Base-by-base conservation (phyloP, 805 yeast species). In the Yarrowia yakushimensis region DNA sequence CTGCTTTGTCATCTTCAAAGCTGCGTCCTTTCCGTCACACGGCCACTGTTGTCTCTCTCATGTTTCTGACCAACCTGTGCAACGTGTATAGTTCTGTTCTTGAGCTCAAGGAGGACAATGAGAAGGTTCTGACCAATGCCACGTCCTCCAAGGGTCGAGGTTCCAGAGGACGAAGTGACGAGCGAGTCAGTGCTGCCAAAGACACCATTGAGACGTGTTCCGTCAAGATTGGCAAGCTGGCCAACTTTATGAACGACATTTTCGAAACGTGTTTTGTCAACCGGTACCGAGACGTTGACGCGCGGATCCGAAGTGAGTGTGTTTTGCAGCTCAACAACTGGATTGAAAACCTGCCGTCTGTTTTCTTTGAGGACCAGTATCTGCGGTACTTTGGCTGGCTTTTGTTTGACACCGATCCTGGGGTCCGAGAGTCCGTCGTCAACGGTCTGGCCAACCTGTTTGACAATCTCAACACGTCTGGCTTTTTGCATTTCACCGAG, bases 341-440 rank as follows among this genome's bases (percentile, higher is more conserved):
- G 89, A 87, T 89, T 74, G 78, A 80, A n/a, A 70, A 75, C 7
- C 81, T 81, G 65, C 96, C 96, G 0, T 91, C 87, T 63, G 75
- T 78, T 61, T 90, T 88, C 68, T 81, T 87, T 66, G 87, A 84
- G 65, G 85, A 86, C 12, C 77, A 85, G 1, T 89, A 85, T 69
- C 77, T 90, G 66, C 81, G 91, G 65, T 89, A 88, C 72, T 80
- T 88, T 69, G 96, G 96, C 4, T 88, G 96, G 96, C 77, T 89
- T 33, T 75, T 92, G 42, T 85, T 92, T n/a, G 97, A 91, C 69
- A 77, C 83, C 2, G 79, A 82, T 15, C 72, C 81, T 11, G 65
- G 70, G 3, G 96, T 89, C 0, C 79, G 96, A 67, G 70, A 78
- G 9, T 90, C 88, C 67, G 91, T 85, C 1, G 70, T 87, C 25